These are phyloP conservation scores for Trichosporon sp. DNA, from an alignment of 1,284 basidiomycete species.

Conservation along the genomic window DNA sequence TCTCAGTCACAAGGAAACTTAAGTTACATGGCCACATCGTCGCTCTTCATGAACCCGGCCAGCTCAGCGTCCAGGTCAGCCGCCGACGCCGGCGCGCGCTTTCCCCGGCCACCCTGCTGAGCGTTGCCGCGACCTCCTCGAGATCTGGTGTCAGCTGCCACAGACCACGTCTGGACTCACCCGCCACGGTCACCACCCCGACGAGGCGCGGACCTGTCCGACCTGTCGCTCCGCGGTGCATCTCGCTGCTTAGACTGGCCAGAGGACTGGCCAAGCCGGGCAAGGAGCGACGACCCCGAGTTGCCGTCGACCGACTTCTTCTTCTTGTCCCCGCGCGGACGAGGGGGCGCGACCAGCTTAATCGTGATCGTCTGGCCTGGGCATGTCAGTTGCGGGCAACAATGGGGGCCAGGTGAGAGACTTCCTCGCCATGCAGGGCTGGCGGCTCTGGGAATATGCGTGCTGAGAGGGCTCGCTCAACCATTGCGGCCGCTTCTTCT, in stretches of 20 bases:
- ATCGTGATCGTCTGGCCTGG: conserved; percentile 81
- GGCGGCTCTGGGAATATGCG: no score
- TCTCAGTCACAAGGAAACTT: background rate
- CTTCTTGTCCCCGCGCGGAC: conserved; percentile 15
- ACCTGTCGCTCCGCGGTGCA: background rate
- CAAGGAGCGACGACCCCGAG: conserved; percentile 13
- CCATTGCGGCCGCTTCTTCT: no score
- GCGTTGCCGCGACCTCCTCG: background rate
- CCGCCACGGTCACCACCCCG: conserved; percentile 30
- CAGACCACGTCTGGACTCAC: conserved; percentile 30
- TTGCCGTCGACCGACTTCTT: conserved; percentile 6
- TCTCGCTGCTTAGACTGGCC: background rate
- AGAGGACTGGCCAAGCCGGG: conserved; percentile 9
- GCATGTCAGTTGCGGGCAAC: background rate
- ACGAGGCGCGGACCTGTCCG: conserved; percentile 26
- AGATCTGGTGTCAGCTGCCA: background rate
- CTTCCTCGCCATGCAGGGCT: no score
- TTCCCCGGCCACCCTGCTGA: conserved; percentile 38
- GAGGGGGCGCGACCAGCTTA: conserved; percentile 58
- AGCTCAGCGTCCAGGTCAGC: conserved; percentile 88
- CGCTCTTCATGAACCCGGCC: conserved; percentile 83
- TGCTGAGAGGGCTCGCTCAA: no score
- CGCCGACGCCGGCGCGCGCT: conserved; percentile 66
- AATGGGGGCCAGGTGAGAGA: no score
- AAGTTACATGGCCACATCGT: conserved; percentile 40